Conservation (phyloP, 2,329 filamentous ascomycete genomes). For the Phialemonium atrogriseum region DNA sequence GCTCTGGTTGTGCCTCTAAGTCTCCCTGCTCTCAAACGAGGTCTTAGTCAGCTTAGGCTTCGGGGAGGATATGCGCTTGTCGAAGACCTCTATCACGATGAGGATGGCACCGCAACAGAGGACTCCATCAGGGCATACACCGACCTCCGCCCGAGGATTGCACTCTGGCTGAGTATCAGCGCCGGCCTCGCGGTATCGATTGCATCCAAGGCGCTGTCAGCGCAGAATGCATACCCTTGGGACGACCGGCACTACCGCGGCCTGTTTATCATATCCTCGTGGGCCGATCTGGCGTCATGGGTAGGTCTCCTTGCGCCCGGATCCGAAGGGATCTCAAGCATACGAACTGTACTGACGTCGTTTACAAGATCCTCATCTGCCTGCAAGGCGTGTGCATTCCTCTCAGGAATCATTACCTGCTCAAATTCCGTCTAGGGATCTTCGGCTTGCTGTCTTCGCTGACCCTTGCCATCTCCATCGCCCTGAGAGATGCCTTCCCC, state of each 20-base stretch:
- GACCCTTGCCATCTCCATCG: constrained; percentile 13
- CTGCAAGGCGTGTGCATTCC: constrained; percentile 21
- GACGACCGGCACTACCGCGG: background rate
- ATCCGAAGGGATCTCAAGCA: too few relatives aligned
- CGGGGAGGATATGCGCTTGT: constrained; percentile 12
- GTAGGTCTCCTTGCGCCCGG: constrained; percentile 7
- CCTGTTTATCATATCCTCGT: constrained; percentile 6
- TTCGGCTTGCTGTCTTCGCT: constrained; percentile 17
- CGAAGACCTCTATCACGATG: constrained; percentile 19
- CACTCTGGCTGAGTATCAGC: constrained; percentile 14
- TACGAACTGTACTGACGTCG: too few relatives aligned
- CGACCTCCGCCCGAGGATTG: constrained; percentile 17
- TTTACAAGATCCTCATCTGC: constrained; percentile 16
- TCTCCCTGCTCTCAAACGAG: constrained; percentile 6
- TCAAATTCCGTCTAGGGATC: constrained; percentile 17
- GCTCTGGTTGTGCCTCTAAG: constrained; percentile 8
- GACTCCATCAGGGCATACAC: constrained; percentile 21
- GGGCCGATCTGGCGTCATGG: constrained; percentile 17
- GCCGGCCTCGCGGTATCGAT: constrained; percentile 18
- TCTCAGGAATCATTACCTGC: constrained; percentile 15
- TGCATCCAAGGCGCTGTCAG: constrained; percentile 12
- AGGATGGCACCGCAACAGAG: constrained; percentile 23
- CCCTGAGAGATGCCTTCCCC: constrained; percentile 17
- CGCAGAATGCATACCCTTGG: too few relatives aligned
- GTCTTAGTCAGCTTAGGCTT: background rate